Evolutionary conservation across 371 early-diverging fungal genomes (phyloP).

Genomic region (Smittium culicis): DNA sequence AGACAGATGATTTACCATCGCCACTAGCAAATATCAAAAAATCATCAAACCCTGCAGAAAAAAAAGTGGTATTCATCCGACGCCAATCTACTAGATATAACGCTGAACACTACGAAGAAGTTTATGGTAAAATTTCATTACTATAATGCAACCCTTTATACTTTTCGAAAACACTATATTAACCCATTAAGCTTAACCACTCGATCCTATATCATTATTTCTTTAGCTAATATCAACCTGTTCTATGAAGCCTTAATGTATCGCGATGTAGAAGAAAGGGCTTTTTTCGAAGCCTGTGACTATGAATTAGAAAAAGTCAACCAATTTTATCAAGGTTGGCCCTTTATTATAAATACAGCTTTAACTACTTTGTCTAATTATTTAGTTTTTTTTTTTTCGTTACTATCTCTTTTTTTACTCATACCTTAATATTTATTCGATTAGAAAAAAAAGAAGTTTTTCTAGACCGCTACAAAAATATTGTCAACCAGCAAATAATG

Average conservation of each 20-base stretch:
- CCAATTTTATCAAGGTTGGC: slow-evolving; percentile 39
- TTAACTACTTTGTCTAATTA: neutral
- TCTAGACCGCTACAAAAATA: slow-evolving; percentile 15
- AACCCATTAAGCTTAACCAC: too few species aligned
- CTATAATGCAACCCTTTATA: too few species aligned
- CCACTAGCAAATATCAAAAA: too few species aligned
- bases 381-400: neutral
- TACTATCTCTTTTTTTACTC: neutral
- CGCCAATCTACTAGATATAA: slow-evolving; percentile 1
- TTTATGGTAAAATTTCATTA: neutral
- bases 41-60: too few species aligned
- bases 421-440: neutral
- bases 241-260: slow-evolving; percentile 34
- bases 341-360: too few species aligned
- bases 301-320: slow-evolving; percentile 43
- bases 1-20: too few species aligned
- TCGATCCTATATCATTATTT: neutral
- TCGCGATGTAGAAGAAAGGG: slow-evolving; percentile 37
- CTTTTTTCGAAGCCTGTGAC: slow-evolving; percentile 43
- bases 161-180: too few species aligned
- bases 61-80: neutral
- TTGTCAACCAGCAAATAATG: slow-evolving; percentile 25
- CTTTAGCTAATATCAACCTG: slow-evolving; percentile 12
- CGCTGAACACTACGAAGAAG: neutral
- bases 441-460: slow-evolving; percentile 32